Base-by-base conservation (phyloP, 345 rosid genomes). In the Ailanthus altissimus region DNA sequence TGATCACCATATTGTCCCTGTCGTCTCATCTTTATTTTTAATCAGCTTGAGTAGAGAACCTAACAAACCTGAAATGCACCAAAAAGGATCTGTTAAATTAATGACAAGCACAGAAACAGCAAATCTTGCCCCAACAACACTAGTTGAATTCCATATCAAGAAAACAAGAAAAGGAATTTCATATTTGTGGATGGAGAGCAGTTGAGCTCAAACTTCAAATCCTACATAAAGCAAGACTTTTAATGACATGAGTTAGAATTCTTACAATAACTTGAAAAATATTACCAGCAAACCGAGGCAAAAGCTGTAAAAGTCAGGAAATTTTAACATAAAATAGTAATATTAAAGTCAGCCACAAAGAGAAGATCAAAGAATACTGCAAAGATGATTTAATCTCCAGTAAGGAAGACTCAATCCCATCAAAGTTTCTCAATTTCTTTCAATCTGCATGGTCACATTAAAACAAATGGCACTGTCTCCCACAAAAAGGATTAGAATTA, bases 1-100 rank as follows among this genome's bases (percentile, higher is more conserved):
- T 91, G 73, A 60, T 88, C 90, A 3, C 63, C 77, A 84, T 88
- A 93, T 59, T 88, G 91, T 21, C 89, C 90, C 67, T 90, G 91
- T 72, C 91, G 83, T 81, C 95, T 89, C 98, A 92, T 93, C 58
- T 74, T 51, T 71, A 67, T 28, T 76, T 59, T 25, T 58, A 59
- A 36, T 76, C 72, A 66, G 58, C 60, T 81, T 62, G 13, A 54
- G 73, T 20, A 16, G 16, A 20, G 23, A 62, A 56, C 78, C 76
- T 76, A 62, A 67, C 75, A 70, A 51, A 9, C 57, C 77, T 38
- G 25, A 78, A 11, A 68, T 15, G 43, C 74, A 78, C 57, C 8
- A 71, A 82, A 26, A 43, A 64, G 74, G 66, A 63, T 42, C 66
- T 42, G 14, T 20, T 32, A 15, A 78, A 38, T 76, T 49, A 26